A percentile compares a stretch with the other conserved stretches of the same genome.
These are phyloP conservation scores for Microbotryum violaceum DNA, from an alignment of 1,284 basidiomycete species.

Conservation along the genomic window DNA sequence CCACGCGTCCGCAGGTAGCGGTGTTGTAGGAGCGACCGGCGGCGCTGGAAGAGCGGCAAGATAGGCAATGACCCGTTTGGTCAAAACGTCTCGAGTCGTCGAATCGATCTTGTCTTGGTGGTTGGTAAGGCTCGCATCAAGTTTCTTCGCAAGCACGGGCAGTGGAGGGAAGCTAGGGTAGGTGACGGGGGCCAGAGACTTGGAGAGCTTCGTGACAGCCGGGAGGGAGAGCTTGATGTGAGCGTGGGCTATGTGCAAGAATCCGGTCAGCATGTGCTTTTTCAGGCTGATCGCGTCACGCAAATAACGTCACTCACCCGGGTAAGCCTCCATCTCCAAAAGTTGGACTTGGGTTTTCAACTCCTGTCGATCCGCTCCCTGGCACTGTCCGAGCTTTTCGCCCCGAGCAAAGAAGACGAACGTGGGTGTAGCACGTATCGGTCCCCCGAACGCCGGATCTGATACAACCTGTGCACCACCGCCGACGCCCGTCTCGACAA, in stretches of 20 bases:
- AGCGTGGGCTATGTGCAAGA: constrained; percentile 23
- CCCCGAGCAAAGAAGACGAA: constrained; percentile 36
- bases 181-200: constrained; percentile 25
- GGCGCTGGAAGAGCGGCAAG: constrained; percentile 18
- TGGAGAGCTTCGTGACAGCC: constrained; percentile 15
- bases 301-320: constrained; percentile 17
- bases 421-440: constrained; percentile 38
- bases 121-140: constrained; percentile 3
- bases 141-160: constrained; percentile 24
- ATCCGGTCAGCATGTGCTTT: not conserved
- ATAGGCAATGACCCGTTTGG: constrained; percentile 15
- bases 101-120: not conserved
- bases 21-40: not conserved
- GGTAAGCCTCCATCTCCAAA: constrained; percentile 35
- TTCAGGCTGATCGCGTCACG: not conserved
- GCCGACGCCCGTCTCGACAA: constrained; percentile 36
- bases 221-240: constrained; percentile 30
- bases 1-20: constrained; percentile 8
- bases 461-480: constrained; percentile 21
- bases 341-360: constrained; percentile 36
- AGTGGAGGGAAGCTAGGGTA: constrained; percentile 28
- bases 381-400: constrained; percentile 33
- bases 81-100: constrained; percentile 1
- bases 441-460: constrained; percentile 19
- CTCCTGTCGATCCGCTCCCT: constrained; percentile 37